Evolutionary conservation across 108 stramenopile species (phyloP).

Genomic region (Conticribra weissflogii): DNA sequence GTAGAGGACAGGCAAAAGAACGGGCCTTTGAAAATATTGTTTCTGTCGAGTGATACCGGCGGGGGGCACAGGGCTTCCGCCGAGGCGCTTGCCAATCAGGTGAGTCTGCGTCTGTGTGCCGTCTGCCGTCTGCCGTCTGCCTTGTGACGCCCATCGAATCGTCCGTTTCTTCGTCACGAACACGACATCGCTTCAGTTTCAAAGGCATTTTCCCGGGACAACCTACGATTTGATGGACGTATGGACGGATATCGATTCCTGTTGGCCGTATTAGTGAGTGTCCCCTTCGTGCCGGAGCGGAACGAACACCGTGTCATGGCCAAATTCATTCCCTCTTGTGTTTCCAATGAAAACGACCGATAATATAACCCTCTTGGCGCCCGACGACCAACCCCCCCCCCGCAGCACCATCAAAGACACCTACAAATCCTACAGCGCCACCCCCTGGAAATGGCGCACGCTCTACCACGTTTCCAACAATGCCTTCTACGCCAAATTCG

Average conservation of each 20-base stretch:
- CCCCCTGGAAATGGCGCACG: constrained; percentile 86
- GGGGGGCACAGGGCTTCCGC: constrained; percentile 98
- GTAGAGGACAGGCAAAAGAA: constrained; percentile 5
- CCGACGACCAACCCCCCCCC: constrained; percentile 34
- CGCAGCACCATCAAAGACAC: constrained; percentile 56
- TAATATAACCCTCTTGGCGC: too few species aligned
- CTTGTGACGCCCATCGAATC: neutral
- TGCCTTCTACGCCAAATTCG: constrained; percentile 49
- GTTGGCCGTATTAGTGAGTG: constrained; percentile 46
- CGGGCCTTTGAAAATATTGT: constrained; percentile 80
- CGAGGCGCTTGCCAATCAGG: constrained; percentile 82
- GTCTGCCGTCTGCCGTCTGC: neutral
- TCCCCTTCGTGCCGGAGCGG: too few species aligned
- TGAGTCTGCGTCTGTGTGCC: neutral
- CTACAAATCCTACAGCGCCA: constrained; percentile 86
- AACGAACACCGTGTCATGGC: too few species aligned
- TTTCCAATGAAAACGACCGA: neutral
- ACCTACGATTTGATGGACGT: constrained; percentile 90
- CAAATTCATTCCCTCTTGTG: neutral
- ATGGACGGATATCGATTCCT: constrained; percentile 70
- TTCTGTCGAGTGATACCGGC: constrained; percentile 96
- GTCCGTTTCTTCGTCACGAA: neutral
- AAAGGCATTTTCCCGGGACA: constrained; percentile 82
- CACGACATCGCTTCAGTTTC: constrained; percentile 48
- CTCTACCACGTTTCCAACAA: constrained; percentile 85